Base-by-base conservation (phyloP, 2,329 filamentous ascomycete species). In the Chrysosporium keratinophilum region DNA sequence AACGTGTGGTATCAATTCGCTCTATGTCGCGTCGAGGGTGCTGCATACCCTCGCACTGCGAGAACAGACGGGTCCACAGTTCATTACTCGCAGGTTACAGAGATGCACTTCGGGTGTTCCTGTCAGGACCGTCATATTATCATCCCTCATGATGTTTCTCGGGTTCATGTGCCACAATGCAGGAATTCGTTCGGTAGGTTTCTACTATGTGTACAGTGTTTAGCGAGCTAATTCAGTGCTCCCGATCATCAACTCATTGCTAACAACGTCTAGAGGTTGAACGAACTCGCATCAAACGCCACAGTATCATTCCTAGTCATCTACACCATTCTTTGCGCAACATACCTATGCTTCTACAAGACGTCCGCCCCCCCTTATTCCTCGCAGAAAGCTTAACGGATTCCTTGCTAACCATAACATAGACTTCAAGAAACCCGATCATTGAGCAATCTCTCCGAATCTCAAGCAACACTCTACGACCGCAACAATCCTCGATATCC, bases 1-100 rank as follows among this genome's bases (percentile, higher is more conserved):
- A 20, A 70, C 70, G 1, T 67, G 67, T 5, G 71, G 67, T 0
- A 67, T 73, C 52, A 74, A 72, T 55, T 65, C 67, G 5, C 61
- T 74, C 11, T 75, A 74, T 58, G 66, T 70, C 34, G 67, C 71
- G 14, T 72, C 69, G 10, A 63, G 73, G 44, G 61, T 72, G 6
- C 60, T 75, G 12, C 72, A 75, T 62, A 71, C 71, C 1, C 64
- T 75, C 49, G 71, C 73, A 56, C 57, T 59, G 12, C 53, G 54
- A 28, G 70, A 69, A 49, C 65, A 63, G 23, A 69, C 68, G 52
- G 71, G 69, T 5, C 69, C 69, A 1, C 69, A 71, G 46, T 72
- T 70, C 48, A 72, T 72, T 52, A 70, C 70, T 6, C 60, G 63
- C 31, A 62, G 70, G 34, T 52, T 72, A 33, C 63, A 65, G 33